phyloP scores from a whole-genome alignment of 2,329 filamentous ascomycete genomes.

The Hymenoscyphus occultus region DNA sequence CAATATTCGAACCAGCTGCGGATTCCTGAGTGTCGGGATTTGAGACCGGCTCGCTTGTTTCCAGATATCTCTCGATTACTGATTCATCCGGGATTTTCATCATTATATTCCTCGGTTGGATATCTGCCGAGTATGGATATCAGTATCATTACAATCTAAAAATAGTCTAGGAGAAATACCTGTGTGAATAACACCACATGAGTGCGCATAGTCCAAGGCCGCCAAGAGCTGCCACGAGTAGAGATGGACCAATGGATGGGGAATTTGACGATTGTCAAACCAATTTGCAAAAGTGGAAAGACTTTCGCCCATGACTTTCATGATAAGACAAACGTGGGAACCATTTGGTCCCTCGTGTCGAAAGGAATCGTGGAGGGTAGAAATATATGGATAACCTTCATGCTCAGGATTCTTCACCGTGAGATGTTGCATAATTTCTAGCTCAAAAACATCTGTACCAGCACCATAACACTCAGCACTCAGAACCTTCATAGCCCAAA shows the following conservation, averaged over 20 bases:
- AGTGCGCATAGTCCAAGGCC: neutral
- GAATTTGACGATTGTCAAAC: neutral
- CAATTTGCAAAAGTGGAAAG: neutral
- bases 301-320: neutral
- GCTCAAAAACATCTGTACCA: neutral
- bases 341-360: neutral
- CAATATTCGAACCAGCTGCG: neutral
- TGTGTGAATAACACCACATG: neutral
- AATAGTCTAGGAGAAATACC: neutral
- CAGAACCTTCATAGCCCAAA: neutral
- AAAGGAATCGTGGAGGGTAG: neutral
- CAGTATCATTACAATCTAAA: neutral
- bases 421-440: slow-evolving; percentile 1
- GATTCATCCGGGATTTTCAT: neutral
- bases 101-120: neutral
- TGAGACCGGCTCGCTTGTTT: neutral
- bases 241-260: neutral
- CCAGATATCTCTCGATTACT: neutral
- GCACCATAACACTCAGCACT: neutral
- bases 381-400: neutral
- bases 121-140: neutral
- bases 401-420: neutral
- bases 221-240: neutral
- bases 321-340: neutral
- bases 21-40: neutral